Percentiles rank a stretch among this genome's conserved stretches.
Evolutionary conservation across 345 rosid species (phyloP).

Genomic region (Eucalyptus tenuipes): DNA sequence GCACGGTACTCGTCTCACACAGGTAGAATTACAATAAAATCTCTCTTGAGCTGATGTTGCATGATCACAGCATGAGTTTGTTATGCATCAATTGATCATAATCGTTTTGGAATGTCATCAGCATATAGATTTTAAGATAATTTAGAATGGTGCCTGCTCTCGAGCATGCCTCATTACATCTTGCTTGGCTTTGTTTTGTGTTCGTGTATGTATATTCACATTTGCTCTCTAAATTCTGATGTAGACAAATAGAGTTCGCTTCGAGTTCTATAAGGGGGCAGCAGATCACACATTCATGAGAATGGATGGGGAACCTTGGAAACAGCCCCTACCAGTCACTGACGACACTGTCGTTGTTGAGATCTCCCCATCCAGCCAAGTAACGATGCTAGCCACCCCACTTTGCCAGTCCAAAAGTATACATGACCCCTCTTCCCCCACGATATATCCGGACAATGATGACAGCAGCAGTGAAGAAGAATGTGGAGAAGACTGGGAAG

Average conservation of each 20-base stretch:
- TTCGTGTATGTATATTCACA: background rate
- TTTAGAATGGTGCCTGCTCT: background rate
- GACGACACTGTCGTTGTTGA: constrained; percentile 54
- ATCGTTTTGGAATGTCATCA: background rate
- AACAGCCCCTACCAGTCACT: constrained; percentile 54
- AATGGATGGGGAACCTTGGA: constrained; percentile 75
- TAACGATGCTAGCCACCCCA: constrained; percentile 49
- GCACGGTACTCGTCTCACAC: constrained; percentile 41
- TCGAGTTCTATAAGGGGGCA: constrained; percentile 51
- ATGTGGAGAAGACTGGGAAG: constrained; percentile 21
- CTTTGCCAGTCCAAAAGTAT: constrained; percentile 31
- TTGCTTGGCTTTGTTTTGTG: background rate
- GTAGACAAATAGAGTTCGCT: constrained; percentile 46
- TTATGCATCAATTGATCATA: background rate
- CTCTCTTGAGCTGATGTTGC: background rate
- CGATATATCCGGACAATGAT: background rate
- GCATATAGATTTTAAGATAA: background rate
- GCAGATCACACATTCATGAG: constrained; percentile 61
- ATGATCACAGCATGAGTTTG: background rate
- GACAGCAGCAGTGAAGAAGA: constrained; percentile 7
- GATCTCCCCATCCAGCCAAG: constrained; percentile 49
- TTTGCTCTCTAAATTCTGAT: background rate
- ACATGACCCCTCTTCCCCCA: constrained; percentile 19
- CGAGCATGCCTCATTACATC: background rate
- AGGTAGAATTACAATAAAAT: constrained; percentile 8